These are phyloP conservation scores for Lactarius deliciosus DNA, from an alignment of 768 basidiomycete species.

Conservation along the genomic window DNA sequence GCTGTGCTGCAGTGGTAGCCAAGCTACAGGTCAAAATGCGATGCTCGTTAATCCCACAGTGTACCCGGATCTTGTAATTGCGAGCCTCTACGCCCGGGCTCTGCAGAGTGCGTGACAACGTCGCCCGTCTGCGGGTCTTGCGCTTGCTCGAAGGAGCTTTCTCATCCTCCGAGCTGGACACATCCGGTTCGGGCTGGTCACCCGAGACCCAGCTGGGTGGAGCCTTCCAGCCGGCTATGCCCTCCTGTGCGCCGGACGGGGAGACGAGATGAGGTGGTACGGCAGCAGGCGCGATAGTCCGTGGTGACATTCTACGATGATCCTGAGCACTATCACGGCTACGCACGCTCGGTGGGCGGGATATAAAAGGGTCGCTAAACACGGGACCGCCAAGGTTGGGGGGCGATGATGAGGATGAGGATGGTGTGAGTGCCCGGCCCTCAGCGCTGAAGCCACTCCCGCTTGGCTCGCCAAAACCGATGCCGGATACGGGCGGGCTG, in stretches of 20 bases:
- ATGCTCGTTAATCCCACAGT: conserved; percentile 69
- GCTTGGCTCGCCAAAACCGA: conserved; percentile 40
- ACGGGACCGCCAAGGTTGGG: conserved; percentile 14
- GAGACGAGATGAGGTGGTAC: conserved; percentile 20
- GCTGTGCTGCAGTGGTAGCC: conserved; percentile 62
- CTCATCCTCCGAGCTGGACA: conserved; percentile 47
- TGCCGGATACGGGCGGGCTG: conserved; percentile 44
- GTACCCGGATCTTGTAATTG: conserved; percentile 67
- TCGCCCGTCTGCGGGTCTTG: conserved; percentile 28
- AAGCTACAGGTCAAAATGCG: conserved; percentile 66
- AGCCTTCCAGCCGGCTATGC: conserved; percentile 50
- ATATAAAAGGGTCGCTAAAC: conserved; percentile 30
- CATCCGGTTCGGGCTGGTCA: conserved; percentile 43
- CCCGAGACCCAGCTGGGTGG: conserved; percentile 76
- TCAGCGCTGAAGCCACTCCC: conserved; percentile 32
- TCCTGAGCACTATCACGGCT: conserved; percentile 22
- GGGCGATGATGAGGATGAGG: conserved; percentile 23
- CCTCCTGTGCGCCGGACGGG: conserved; percentile 28
- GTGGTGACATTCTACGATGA: conserved; percentile 20
- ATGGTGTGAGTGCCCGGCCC: conserved; percentile 16
- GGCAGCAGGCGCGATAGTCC: conserved; percentile 20
- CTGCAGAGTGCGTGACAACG: conserved; percentile 11
- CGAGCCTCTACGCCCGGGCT: conserved; percentile 10
- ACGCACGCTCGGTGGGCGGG: conserved; percentile 17
- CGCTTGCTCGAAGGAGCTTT: conserved; percentile 28